phyloP scores from a whole-genome alignment of 805 yeast species.

The Saitoella complicata region DNA sequence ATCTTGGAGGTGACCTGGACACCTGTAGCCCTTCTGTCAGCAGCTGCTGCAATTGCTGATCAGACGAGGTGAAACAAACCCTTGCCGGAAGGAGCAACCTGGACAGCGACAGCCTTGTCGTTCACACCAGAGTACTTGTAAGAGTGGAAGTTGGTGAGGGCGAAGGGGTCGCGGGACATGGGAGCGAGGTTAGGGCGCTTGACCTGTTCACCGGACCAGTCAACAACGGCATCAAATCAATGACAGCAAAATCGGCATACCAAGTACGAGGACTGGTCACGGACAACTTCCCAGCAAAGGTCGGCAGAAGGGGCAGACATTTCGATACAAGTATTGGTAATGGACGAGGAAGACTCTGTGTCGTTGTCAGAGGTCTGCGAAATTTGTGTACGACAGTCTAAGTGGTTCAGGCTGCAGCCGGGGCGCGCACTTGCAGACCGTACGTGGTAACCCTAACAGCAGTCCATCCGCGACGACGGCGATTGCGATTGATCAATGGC shows the following conservation, averaged over 20 bases:
- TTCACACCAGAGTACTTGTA: conserved; percentile 33
- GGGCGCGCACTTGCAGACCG: no score
- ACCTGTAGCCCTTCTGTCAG: conserved; percentile 23
- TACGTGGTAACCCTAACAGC: no score
- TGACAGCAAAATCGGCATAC: conserved; percentile 1
- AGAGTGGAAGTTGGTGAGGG: conserved; percentile 31
- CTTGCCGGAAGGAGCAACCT: conserved; percentile 2
- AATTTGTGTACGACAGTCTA: no score
- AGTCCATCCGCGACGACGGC: no score
- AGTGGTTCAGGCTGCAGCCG: no score
- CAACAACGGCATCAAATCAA: neutral
- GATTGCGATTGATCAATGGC: no score
- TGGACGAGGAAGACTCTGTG: no score
- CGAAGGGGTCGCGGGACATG: conserved; percentile 33
- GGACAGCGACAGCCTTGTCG: conserved; percentile 34
- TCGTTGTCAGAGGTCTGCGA: no score
- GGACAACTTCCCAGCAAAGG: conserved; percentile 3
- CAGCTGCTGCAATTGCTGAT: conserved; percentile 12
- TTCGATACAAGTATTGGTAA: no score
- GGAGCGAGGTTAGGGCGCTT: no score
- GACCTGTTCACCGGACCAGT: no score
- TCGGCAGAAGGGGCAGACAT: neutral
- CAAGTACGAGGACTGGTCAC: neutral
- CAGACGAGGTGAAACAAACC: no score
- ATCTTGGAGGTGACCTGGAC: conserved; percentile 27